phyloP scores from a whole-genome alignment of 139 green algal species.

The Volvox africanus region DNA sequence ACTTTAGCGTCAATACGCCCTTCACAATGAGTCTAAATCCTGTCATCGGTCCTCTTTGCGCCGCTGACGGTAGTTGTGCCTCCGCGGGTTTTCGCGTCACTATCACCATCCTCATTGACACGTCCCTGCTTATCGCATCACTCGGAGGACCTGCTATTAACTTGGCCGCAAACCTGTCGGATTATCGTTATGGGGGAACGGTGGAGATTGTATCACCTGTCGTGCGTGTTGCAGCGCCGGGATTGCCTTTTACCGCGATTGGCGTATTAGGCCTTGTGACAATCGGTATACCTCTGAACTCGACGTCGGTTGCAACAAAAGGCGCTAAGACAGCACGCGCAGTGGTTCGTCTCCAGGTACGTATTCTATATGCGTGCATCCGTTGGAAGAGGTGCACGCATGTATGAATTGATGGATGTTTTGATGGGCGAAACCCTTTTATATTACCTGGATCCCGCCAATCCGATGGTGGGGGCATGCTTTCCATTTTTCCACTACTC shows the following conservation, averaged over 20 bases:
- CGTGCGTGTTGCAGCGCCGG: conserved; percentile 4
- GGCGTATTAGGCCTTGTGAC: not conserved
- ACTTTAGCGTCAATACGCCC: not conserved
- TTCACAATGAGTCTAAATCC: not conserved
- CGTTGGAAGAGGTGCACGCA: not conserved
- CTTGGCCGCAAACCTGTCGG: not conserved
- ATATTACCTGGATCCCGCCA: not conserved
- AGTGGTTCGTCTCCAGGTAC: conserved; percentile 18
- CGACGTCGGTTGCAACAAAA: not conserved
- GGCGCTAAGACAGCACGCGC: not conserved
- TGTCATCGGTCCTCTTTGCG: not conserved
- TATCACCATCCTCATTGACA: not conserved
- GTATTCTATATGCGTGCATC: not conserved
- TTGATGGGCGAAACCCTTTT: not conserved
- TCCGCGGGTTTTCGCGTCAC: not conserved
- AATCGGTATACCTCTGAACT: conserved; percentile 13
- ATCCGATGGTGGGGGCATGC: not conserved
- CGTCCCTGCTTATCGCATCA: not conserved
- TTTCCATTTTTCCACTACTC: not conserved
- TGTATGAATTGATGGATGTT: not conserved
- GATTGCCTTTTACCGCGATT: not conserved
- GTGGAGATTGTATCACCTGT: conserved; percentile 3
- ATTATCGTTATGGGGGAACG: not conserved
- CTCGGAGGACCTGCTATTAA: not conserved
- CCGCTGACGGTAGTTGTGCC: not conserved